Evolutionary conservation across 805 yeast species (phyloP).

Genomic region (Metschnikowia chrysomelidarum): DNA sequence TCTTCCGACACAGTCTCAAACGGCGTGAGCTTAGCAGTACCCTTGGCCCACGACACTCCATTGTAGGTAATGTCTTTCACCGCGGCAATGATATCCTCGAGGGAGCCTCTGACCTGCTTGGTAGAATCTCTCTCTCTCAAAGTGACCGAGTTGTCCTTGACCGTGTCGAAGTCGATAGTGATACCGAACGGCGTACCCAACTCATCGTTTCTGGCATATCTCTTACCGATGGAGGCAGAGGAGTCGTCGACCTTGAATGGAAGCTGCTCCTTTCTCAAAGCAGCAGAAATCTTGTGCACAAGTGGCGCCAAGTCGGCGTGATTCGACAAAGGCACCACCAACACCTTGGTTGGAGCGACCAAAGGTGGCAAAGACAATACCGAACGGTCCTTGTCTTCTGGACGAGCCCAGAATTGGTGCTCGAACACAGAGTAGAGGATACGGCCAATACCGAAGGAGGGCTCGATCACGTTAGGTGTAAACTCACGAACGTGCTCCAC

Average conservation of each 20-base stretch:
- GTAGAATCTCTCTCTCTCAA: conserved; percentile 97
- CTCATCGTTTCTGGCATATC: conserved; percentile 98
- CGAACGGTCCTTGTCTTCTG: conserved; percentile 79
- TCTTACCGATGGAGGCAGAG: conserved; percentile 95
- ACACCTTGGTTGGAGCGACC: conserved; percentile 97
- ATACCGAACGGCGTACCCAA: conserved; percentile 98
- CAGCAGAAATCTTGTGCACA: conserved; percentile 63
- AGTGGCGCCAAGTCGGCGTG: conserved; percentile 78
- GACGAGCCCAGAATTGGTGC: conserved; percentile 93
- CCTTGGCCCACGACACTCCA: conserved; percentile 81
- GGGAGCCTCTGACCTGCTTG: conserved; percentile 90
- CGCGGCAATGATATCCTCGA: conserved; percentile 67
- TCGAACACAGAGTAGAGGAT: conserved; percentile 90
- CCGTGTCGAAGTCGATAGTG: conserved; percentile 92
- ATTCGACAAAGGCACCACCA: conserved; percentile 89
- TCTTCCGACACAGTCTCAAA: conserved; percentile 49
- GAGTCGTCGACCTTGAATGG: conserved; percentile 97
- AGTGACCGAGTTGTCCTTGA: conserved; percentile 84
- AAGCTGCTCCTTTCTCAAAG: conserved; percentile 75
- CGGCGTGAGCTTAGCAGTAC: conserved; percentile 66
- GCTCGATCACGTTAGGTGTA: conserved; percentile 97
- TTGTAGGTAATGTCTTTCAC: conserved; percentile 72
- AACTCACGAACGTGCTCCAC: conserved; percentile 92
- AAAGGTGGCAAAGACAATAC: conserved; percentile 90
- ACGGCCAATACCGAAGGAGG: conserved; percentile 99